Evolutionary conservation across 1,139 yeast species (phyloP).

Genomic region (Blastobotrys illinoisensis): DNA sequence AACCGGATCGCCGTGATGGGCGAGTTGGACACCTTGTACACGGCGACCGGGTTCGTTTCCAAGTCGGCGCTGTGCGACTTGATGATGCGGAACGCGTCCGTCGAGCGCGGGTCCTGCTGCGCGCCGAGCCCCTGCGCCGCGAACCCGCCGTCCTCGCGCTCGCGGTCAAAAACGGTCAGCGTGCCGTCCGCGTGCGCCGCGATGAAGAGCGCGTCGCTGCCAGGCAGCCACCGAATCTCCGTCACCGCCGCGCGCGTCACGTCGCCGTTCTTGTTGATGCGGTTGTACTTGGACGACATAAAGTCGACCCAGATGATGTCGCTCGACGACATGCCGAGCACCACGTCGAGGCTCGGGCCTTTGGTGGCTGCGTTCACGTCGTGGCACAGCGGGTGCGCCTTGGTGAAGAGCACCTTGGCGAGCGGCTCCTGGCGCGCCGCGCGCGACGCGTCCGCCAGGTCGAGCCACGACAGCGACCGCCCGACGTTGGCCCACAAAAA

Average conservation of each 20-base stretch:
- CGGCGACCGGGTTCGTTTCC: constrained; percentile 46
- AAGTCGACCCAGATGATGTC: constrained; percentile 55
- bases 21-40: constrained; percentile 54
- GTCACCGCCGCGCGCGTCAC: constrained; percentile 35
- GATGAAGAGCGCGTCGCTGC: constrained; percentile 34
- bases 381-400: constrained; percentile 39
- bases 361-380: constrained; percentile 34
- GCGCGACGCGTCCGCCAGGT: constrained; percentile 21
- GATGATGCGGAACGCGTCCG: constrained; percentile 27
- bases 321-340: constrained; percentile 48
- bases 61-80: constrained; percentile 19
- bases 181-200: constrained; percentile 41
- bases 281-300: constrained; percentile 40
- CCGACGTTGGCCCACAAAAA: constrained; percentile 34
- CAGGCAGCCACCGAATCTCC: constrained; percentile 40
- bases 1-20: constrained; percentile 48
- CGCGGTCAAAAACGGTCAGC: constrained; percentile 38
- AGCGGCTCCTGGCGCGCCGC: constrained; percentile 32
- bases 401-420: constrained; percentile 36
- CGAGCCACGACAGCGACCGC: constrained; percentile 36
- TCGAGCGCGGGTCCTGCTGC: constrained; percentile 20
- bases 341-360: constrained; percentile 42
- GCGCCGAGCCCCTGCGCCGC: constrained; percentile 20
- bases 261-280: constrained; percentile 46
- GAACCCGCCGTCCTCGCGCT: constrained; percentile 36